These are phyloP conservation scores for Thelonectria rubi DNA, from an alignment of 2,329 filamentous ascomycete genomes.

Conservation along the genomic window DNA sequence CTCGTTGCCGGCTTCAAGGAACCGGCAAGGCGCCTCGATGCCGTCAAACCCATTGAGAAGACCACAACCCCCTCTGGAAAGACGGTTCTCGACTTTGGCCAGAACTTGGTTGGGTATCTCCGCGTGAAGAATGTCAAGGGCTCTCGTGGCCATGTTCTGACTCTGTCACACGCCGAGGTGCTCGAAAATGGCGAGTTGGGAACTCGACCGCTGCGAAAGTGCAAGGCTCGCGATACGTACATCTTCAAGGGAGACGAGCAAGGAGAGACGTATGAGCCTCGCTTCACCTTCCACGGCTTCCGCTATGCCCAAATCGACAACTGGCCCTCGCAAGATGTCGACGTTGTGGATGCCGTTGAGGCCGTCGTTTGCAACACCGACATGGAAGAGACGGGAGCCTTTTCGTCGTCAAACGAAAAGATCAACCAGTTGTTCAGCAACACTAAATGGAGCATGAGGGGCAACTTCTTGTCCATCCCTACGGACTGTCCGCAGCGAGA, in stretches of 20 bases:
- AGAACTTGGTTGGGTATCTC: slow-evolving; percentile 65
- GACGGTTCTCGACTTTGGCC: slow-evolving; percentile 64
- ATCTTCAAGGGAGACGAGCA: slow-evolving; percentile 25
- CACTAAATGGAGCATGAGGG: slow-evolving; percentile 62
- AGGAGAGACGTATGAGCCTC: slow-evolving; percentile 52
- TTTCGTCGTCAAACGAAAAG: slow-evolving; percentile 58
- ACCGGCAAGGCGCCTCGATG: slow-evolving; percentile 41
- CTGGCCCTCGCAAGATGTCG: slow-evolving; percentile 46
- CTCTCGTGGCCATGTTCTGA: slow-evolving; percentile 52
- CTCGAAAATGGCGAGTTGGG: slow-evolving; percentile 58
- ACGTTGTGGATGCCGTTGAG: slow-evolving; percentile 35
- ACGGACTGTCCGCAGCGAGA: slow-evolving; percentile 66
- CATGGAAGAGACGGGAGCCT: slow-evolving; percentile 60
- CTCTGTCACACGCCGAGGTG: slow-evolving; percentile 63
- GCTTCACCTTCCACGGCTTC: slow-evolving; percentile 65
- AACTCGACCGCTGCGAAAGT: slow-evolving; percentile 35
- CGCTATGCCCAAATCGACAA: slow-evolving; percentile 60
- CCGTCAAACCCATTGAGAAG: slow-evolving; percentile 28
- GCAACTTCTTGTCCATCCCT: slow-evolving; percentile 65
- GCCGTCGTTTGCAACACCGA: slow-evolving; percentile 60
- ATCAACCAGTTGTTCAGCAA: slow-evolving; percentile 65
- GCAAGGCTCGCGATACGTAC: slow-evolving; percentile 29
- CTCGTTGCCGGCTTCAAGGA: slow-evolving; percentile 54
- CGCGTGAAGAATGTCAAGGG: slow-evolving; percentile 50
- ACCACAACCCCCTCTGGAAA: slow-evolving; percentile 52